Conservation (phyloP, 208 protist genomes). For the Trypanosoma caninum region DNA sequence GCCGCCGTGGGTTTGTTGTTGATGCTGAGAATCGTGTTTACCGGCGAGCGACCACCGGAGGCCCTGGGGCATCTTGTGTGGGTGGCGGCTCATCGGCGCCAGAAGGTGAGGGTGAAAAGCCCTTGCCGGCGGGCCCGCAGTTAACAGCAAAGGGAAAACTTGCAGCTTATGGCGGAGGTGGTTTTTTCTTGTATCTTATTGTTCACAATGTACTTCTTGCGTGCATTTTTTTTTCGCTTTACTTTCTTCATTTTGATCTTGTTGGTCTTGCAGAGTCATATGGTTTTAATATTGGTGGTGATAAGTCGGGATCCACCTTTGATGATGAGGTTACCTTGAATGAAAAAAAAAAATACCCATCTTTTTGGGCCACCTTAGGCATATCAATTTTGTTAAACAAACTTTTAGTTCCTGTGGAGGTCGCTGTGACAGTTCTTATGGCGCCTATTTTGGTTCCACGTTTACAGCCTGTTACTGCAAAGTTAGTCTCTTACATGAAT, state of each 20-base stretch:
- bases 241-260: conserved; percentile 70
- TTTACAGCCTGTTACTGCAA: conserved; percentile 60
- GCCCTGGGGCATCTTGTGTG: background rate
- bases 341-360: conserved; percentile 31
- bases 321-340: conserved; percentile 21
- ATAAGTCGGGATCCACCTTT: background rate
- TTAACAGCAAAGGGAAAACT: conserved; percentile 51
- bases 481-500: conserved; percentile 26
- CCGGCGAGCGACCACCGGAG: conserved; percentile 1
- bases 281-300: conserved; percentile 56
- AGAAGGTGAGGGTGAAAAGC: background rate
- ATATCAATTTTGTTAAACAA: conserved; percentile 79
- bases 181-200: conserved; percentile 78
- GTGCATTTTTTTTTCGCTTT: conserved; percentile 65
- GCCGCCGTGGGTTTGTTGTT: conserved; percentile 35
- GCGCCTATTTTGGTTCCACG: conserved; percentile 61
- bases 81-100: background rate
- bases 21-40: conserved; percentile 49
- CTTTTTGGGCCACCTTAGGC: conserved; percentile 66
- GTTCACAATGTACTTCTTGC: conserved; percentile 55
- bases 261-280: conserved; percentile 55
- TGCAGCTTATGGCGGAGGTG: conserved; percentile 71
- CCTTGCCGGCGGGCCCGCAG: background rate
- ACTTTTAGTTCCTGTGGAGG: conserved; percentile 65
- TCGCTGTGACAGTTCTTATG: conserved; percentile 55